Base-by-base conservation (phyloP, 176 grass and related monocot genomes). In the Zea mays region DNA sequence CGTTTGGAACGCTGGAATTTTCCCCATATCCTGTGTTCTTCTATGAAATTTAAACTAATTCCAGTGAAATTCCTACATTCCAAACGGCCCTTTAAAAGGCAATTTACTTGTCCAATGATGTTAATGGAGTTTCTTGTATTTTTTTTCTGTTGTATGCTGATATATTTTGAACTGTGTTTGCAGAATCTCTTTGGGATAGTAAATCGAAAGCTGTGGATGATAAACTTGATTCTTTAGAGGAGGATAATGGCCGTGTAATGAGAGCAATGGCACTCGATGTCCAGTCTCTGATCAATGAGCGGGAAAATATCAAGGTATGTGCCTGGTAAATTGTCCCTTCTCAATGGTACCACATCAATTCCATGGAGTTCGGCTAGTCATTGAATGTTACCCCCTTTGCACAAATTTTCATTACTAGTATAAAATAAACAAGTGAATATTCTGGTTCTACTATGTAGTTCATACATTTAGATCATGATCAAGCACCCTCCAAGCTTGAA, bases 221-320 rank as follows among this genome's bases (percentile, higher is more conserved):
- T n/a, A 78, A 78, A 60, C 49, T 10, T 83, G 74, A 65, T 67
- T 35, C 41, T 78, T 78, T 48, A 39, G 74, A 78, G 40, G 66
- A 82, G 58, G 67, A 66, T 20, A 48, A 59, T 77, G 73, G 0
- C 34, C 59, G 54, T 15, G 14, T 82, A 66, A 13, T 78, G 66
- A 78, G 80, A 83, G 85, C 74, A 6, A 50, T 83, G 74, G 79
- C 36, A 19, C 67, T 78, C 54, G 79, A 87, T 37, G 82, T 87
- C 54, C 79, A 87, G 74, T 77, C 79, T 58, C 79, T 83, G 67
- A 60, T 87, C 41, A 58, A 87, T 41, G 79, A 77, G 10, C 85
- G 83, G 58, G 74, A 73, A 73, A 83, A 78, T 52, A 82, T 78
- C 67, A 87, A 87, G 73, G 67, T 87, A 68, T 85, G 41, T 36